Evolutionary conservation across 2,329 filamentous ascomycete genomes (phyloP).

Genomic region (Sporothrix pseudoabietina): DNA sequence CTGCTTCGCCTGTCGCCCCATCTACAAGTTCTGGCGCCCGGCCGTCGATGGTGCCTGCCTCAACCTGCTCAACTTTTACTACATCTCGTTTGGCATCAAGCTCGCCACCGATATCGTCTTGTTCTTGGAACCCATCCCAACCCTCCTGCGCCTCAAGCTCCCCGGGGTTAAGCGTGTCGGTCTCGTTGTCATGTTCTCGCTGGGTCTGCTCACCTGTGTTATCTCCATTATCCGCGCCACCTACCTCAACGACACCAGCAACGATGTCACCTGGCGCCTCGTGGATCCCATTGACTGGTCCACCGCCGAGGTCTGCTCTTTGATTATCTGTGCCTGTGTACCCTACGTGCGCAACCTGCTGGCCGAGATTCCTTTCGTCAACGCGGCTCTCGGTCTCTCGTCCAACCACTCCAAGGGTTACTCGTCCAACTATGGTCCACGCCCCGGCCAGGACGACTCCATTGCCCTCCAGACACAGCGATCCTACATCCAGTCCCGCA

Average conservation of each 20-base stretch:
- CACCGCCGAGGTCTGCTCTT: slow-evolving; percentile 44
- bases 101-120: slow-evolving; percentile 22
- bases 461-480: slow-evolving; percentile 24
- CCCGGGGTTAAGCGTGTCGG: slow-evolving; percentile 38
- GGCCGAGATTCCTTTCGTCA: slow-evolving; percentile 27
- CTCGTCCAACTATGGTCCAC: slow-evolving; percentile 12
- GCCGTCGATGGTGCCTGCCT: slow-evolving; percentile 9
- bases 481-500: slow-evolving; percentile 21
- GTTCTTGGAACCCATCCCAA: slow-evolving; percentile 27
- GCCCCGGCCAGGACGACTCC: slow-evolving; percentile 20
- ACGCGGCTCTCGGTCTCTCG: slow-evolving; percentile 21
- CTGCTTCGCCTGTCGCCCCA: slow-evolving; percentile 24
- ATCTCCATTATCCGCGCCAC: slow-evolving; percentile 47
- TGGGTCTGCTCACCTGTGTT: slow-evolving; percentile 46
- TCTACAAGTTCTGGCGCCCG: slow-evolving; percentile 27
- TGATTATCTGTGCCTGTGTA: slow-evolving; percentile 41
- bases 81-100: slow-evolving; percentile 30
- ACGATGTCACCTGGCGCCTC: slow-evolving; percentile 42
- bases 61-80: slow-evolving; percentile 24
- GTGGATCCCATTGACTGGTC: slow-evolving; percentile 40
- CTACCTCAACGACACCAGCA: slow-evolving; percentile 41
- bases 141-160: slow-evolving; percentile 23
- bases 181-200: slow-evolving; percentile 44
- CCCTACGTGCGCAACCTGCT: slow-evolving; percentile 28
- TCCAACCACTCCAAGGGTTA: slow-evolving; percentile 26